Evolutionary conservation across 768 basidiomycete species (phyloP).

Genomic region (Collybia sp.): DNA sequence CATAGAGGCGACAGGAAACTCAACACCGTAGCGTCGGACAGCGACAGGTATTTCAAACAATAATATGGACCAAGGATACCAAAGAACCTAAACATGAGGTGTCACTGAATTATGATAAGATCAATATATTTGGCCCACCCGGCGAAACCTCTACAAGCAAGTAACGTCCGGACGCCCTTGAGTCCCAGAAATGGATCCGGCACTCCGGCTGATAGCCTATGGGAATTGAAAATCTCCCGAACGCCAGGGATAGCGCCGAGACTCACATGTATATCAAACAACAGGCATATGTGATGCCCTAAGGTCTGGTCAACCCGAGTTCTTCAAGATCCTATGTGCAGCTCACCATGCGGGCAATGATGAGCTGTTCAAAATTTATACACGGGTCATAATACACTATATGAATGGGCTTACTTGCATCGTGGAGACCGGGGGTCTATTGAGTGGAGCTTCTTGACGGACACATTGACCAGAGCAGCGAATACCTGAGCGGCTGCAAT

Average conservation of each 20-base stretch:
- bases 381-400: too few relatives aligned
- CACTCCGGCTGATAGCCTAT: conserved; percentile 32
- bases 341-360: conserved; percentile 22
- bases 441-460: too few relatives aligned
- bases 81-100: conserved; percentile 49
- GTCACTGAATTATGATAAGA: background rate
- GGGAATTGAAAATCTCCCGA: background rate
- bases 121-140: conserved; percentile 42
- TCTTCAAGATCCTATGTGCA: background rate
- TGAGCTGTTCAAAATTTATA: background rate
- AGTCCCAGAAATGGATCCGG: too few relatives aligned
- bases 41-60: conserved; percentile 48
- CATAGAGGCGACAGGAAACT: conserved; percentile 51
- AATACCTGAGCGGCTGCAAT: too few relatives aligned
- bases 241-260: background rate
- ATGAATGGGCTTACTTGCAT: too few relatives aligned
- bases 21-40: conserved; percentile 55
- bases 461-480: too few relatives aligned
- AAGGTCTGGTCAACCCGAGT: background rate
- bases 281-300: conserved; percentile 27
- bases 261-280: conserved; percentile 50
- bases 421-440: too few relatives aligned
- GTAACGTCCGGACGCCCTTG: too few relatives aligned
- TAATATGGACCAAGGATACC: conserved; percentile 33
- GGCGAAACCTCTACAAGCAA: conserved; percentile 64